Percentiles rank a stretch among this genome's conserved stretches.
Conservation (phyloP, 495 filamentous ascomycete genomes). For the Pyrenula aspistea region DNA sequence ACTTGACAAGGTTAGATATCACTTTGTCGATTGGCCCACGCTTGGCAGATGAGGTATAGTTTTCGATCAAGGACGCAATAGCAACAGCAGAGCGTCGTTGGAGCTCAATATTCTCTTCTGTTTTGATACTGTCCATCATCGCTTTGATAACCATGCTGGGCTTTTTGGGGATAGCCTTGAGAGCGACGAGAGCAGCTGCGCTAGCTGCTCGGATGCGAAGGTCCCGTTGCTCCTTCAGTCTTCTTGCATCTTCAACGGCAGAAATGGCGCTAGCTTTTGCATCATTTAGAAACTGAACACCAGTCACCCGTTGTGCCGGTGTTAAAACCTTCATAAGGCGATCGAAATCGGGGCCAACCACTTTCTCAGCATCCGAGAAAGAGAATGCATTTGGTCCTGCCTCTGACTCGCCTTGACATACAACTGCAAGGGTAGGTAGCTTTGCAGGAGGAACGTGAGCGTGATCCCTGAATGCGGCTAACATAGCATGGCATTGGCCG, state of each 20-base stretch:
- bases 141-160: conserved; percentile 81
- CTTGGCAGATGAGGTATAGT: conserved; percentile 65
- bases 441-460: conserved; percentile 61
- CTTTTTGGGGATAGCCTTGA: conserved; percentile 79
- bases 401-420: conserved; percentile 83
- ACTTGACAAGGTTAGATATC: conserved; percentile 85
- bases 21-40: conserved; percentile 84
- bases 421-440: conserved; percentile 68
- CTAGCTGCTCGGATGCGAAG: conserved; percentile 78
- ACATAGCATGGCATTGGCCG: conserved; percentile 76
- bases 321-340: conserved; percentile 72
- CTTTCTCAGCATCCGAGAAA: conserved; percentile 72
- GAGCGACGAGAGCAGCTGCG: conserved; percentile 76
- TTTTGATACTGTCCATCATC: conserved; percentile 96
- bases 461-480: conserved; percentile 81
- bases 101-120: conserved; percentile 81
- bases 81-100: conserved; percentile 79
- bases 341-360: conserved; percentile 72
- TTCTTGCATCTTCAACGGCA: conserved; percentile 66
- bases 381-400: conserved; percentile 89
- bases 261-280: conserved; percentile 53
- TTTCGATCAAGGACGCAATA: conserved; percentile 70
- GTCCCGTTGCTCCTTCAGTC: conserved; percentile 70
- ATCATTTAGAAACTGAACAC: conserved; percentile 60
- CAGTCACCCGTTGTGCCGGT: conserved; percentile 71